A percentile compares a stretch with the other conserved stretches of the same genome.
These are phyloP conservation scores for Athelia psychrophila DNA, from an alignment of 1,284 basidiomycete species.

Conservation along the genomic window DNA sequence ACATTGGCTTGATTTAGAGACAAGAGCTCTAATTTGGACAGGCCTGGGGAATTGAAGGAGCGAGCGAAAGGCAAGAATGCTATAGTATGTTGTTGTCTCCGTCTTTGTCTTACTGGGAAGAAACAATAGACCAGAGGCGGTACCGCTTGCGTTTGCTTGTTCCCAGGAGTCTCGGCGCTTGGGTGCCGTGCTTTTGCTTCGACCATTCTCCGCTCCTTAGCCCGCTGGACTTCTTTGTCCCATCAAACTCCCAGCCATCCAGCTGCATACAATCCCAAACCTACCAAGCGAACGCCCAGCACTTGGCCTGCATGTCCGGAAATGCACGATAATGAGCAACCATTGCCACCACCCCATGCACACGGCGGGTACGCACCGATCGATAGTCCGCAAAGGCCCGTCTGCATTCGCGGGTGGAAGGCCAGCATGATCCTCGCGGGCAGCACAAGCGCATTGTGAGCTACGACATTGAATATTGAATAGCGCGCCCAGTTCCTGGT, in stretches of 20 bases:
- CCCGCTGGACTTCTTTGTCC: slow-evolving; percentile 56
- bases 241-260: slow-evolving; percentile 68
- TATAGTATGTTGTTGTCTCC: no score
- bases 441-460: slow-evolving; percentile 72
- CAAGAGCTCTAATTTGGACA: no score
- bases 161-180: no score
- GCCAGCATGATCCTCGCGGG: slow-evolving; percentile 71
- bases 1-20: no score
- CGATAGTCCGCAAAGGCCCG: slow-evolving; percentile 69
- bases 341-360: neutral
- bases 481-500: slow-evolving; percentile 74
- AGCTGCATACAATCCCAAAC: slow-evolving; percentile 58
- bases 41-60: no score
- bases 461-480: slow-evolving; percentile 72
- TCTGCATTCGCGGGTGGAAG: slow-evolving; percentile 39
- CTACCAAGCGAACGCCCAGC: slow-evolving; percentile 67
- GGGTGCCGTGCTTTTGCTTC: no score
- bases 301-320: slow-evolving; percentile 56
- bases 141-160: no score
- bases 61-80: no score
- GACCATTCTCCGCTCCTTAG: slow-evolving; percentile 45
- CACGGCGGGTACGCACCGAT: slow-evolving; percentile 53
- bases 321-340: neutral
- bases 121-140: no score
- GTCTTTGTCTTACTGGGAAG: no score